A percentile compares a stretch with the other conserved stretches of the same genome.
Conservation (phyloP, 495 filamentous ascomycete species). For the Aspergillus avenaceus region DNA sequence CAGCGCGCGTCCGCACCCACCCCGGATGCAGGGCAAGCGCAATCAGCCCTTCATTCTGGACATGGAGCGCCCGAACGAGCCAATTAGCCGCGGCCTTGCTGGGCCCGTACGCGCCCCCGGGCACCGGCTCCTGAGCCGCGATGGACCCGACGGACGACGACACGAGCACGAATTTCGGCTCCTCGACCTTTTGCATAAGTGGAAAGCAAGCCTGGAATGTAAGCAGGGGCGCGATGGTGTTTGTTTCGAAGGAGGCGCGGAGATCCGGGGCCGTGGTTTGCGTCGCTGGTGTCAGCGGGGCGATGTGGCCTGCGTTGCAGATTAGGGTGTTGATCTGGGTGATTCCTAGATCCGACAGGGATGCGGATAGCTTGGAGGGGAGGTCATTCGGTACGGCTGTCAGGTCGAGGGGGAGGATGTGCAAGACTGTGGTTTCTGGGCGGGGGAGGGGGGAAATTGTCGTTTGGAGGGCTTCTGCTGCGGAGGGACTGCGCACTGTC, state of each 20-base stretch:
- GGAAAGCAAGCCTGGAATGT: constrained; percentile 37
- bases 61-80: constrained; percentile 23
- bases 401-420: constrained; percentile 41
- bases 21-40: constrained; percentile 26
- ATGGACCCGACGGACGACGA: constrained; percentile 21
- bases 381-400: constrained; percentile 15
- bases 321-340: constrained; percentile 43
- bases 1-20: constrained; percentile 41
- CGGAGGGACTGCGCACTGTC: too few species aligned
- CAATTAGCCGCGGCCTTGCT: constrained; percentile 35
- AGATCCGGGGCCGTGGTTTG: constrained; percentile 18
- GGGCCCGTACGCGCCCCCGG: constrained; percentile 33
- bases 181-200: constrained; percentile 25
- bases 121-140: constrained; percentile 18
- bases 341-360: constrained; percentile 11
- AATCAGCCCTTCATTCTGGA: constrained; percentile 32
- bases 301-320: constrained; percentile 43
- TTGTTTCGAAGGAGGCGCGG: constrained; percentile 31
- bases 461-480: too few species aligned
- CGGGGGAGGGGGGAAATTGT: neutral
- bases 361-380: neutral
- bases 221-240: constrained; percentile 30
- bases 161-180: constrained; percentile 31
- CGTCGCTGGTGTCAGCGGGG: constrained; percentile 13
- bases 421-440: neutral